Evolutionary conservation across 2,329 filamentous ascomycete species (phyloP).

Genomic region (Penicillium sp.): DNA sequence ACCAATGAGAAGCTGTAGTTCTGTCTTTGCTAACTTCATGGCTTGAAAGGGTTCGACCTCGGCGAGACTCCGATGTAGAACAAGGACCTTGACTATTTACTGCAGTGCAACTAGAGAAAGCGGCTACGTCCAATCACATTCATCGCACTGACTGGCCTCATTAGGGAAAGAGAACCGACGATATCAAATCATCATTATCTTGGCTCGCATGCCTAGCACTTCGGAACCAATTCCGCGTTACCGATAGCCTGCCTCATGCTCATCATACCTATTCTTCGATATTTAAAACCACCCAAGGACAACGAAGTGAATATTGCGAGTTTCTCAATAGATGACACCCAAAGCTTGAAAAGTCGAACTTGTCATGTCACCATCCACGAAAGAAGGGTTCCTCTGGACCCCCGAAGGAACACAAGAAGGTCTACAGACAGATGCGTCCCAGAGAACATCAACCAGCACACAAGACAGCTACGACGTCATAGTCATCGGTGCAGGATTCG

Average conservation of each 20-base stretch:
- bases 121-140: not conserved
- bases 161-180: not conserved
- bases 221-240: not conserved
- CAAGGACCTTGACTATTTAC: not conserved
- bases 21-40: not conserved
- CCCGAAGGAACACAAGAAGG: not conserved
- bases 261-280: too few relatives aligned
- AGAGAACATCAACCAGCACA: not conserved
- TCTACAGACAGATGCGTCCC: not conserved
- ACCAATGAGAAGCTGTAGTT: not conserved
- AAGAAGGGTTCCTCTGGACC: not conserved
- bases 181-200: not conserved
- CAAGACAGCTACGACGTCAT: constrained; percentile 30
- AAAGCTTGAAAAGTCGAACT: too few relatives aligned
- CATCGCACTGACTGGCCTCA: not conserved
- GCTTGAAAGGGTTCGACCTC: not conserved
- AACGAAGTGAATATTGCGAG: too few relatives aligned
- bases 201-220: not conserved
- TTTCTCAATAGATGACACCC: too few relatives aligned
- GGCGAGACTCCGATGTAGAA: not conserved
- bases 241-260: not conserved
- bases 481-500: constrained; percentile 37
- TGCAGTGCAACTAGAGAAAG: not conserved
- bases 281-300: too few relatives aligned
- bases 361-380: not conserved